Conservation (phyloP, 768 basidiomycete genomes). For the Lactifluus subvellereus region DNA sequence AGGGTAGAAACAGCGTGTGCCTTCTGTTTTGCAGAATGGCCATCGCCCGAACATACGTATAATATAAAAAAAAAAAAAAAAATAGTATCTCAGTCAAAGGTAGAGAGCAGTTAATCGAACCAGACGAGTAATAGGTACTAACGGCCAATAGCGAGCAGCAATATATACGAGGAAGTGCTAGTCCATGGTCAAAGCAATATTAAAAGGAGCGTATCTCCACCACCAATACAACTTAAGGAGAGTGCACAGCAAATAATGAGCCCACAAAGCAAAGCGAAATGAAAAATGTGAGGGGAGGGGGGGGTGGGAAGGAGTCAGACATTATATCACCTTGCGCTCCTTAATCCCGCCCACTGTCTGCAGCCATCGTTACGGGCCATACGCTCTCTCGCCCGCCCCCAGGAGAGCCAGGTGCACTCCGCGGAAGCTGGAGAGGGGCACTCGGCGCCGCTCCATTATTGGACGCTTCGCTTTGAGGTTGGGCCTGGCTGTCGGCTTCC, state of each 20-base stretch:
- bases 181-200: constrained; percentile 22
- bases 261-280: constrained; percentile 17
- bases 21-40: constrained; percentile 18
- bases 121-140: constrained; percentile 13
- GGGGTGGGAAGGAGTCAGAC: neutral
- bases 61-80: constrained; percentile 18
- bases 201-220: constrained; percentile 15
- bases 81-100: constrained; percentile 16
- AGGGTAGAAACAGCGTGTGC: constrained; percentile 6
- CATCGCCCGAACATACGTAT: constrained; percentile 24
- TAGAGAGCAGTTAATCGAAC: constrained; percentile 10
- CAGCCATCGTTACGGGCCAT: constrained; percentile 31
- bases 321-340: constrained; percentile 4
- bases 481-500: neutral
- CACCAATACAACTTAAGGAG: constrained; percentile 13
- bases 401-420: constrained; percentile 26
- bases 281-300: neutral
- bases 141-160: constrained; percentile 14
- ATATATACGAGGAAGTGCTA: constrained; percentile 20
- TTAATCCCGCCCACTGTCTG: constrained; percentile 23
- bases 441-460: constrained; percentile 19
- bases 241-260: constrained; percentile 19
- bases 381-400: constrained; percentile 28
- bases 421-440: constrained; percentile 27
- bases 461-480: constrained; percentile 17